phyloP scores from a whole-genome alignment of 1,284 basidiomycete species.

The Calocybe gambosa region DNA sequence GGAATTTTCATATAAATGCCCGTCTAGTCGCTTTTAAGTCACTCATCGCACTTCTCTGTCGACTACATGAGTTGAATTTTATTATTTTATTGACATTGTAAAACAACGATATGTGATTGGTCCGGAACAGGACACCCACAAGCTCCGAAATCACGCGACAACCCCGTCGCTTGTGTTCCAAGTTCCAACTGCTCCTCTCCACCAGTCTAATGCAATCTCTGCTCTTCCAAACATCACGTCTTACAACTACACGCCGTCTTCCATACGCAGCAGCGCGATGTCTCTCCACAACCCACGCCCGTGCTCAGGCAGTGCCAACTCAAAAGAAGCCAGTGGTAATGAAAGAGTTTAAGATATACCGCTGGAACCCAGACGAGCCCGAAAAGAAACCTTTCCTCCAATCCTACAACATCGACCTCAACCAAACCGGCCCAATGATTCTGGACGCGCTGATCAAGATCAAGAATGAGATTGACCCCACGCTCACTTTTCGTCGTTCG shows the following conservation, averaged over 20 bases:
- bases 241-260: conserved; percentile 17
- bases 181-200: neutral
- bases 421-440: conserved; percentile 95
- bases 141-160: conserved; percentile 18
- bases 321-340: conserved; percentile 41
- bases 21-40: no score
- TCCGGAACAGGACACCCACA: conserved; percentile 2
- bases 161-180: no score
- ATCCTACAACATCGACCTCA: conserved; percentile 89
- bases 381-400: conserved; percentile 89
- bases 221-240: conserved; percentile 17
- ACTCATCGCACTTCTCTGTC: no score
- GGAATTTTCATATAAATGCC: no score
- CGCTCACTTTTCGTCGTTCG: conserved; percentile 92
- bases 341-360: conserved; percentile 96
- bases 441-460: conserved; percentile 97
- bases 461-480: conserved; percentile 97
- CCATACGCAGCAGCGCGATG: conserved; percentile 22
- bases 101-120: conserved; percentile 18
- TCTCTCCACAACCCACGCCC: conserved; percentile 35
- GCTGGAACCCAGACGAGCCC: conserved; percentile 97
- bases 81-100: no score
- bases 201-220: conserved; percentile 24
- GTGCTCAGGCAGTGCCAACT: conserved; percentile 39
- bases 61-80: no score